These are phyloP conservation scores for Aspergillus tubingensis DNA, from an alignment of 2,329 filamentous ascomycete genomes.

Conservation along the genomic window DNA sequence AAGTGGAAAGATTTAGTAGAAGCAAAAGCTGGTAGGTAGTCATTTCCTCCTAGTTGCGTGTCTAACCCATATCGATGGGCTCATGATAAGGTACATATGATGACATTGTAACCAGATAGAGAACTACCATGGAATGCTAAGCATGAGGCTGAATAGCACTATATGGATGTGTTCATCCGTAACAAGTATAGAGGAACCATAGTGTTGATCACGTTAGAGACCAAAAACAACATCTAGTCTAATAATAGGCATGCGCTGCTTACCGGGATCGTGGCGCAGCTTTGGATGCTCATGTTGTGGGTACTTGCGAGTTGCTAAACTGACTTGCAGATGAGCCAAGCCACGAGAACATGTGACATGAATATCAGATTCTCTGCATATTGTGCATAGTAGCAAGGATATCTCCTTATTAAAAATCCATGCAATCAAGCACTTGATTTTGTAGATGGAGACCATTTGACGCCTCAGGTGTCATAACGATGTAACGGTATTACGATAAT, in stretches of 20 bases:
- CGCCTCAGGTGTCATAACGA: background rate
- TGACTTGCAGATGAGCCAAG: background rate
- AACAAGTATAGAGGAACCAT: too few species aligned
- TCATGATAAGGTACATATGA: too few species aligned
- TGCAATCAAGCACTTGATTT: too few species aligned
- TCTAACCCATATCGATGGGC: too few species aligned
- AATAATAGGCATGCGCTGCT: background rate
- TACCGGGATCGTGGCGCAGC: background rate
- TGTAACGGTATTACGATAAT: background rate
- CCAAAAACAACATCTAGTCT: background rate
- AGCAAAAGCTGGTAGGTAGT: too few species aligned
- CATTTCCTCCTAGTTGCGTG: too few species aligned
- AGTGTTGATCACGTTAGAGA: background rate
- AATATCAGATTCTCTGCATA: background rate
- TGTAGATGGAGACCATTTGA: background rate
- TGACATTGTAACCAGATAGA: too few species aligned
- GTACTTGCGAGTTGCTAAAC: background rate
- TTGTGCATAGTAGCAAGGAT: background rate
- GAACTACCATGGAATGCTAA: too few species aligned
- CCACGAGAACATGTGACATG: background rate
- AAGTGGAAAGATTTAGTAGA: too few species aligned
- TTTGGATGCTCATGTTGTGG: background rate
- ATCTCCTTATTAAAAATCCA: background rate
- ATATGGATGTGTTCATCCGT: too few species aligned
- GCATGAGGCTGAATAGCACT: too few species aligned